phyloP scores from a whole-genome alignment of 352 stramenopile genomes.

The Aphanomyces cochlioides region DNA sequence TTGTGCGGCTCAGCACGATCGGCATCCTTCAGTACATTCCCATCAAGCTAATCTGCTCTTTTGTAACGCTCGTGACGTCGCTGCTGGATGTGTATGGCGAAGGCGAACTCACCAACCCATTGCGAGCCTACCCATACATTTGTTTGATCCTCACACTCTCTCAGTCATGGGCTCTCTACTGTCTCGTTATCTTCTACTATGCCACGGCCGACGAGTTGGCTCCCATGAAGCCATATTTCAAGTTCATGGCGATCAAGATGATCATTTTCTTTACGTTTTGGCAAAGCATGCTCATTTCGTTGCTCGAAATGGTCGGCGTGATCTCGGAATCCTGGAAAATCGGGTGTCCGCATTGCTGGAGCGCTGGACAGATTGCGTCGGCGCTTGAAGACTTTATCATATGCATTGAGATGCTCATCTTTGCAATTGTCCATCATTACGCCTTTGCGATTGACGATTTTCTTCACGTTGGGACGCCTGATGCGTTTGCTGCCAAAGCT shows the following conservation, averaged over 20 bases:
- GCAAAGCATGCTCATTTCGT: constrained; percentile 89
- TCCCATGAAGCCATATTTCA: constrained; percentile 87
- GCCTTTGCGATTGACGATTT: constrained; percentile 92
- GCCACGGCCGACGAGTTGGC: constrained; percentile 87
- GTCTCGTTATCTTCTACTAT: constrained; percentile 91
- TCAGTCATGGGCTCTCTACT: constrained; percentile 92
- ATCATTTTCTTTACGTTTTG: constrained; percentile 96
- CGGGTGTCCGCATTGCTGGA: constrained; percentile 72
- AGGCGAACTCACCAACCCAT: constrained; percentile 80
- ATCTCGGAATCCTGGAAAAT: constrained; percentile 85
- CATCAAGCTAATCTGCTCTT: constrained; percentile 82
- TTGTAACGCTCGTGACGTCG: constrained; percentile 83
- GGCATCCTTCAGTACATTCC: constrained; percentile 93
- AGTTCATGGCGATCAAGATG: constrained; percentile 92
- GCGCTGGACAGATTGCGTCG: constrained; percentile 81
- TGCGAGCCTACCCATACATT: constrained; percentile 84
- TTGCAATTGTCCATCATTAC: constrained; percentile 89
- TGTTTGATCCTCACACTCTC: constrained; percentile 86
- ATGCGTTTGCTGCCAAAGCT: constrained; percentile 74
- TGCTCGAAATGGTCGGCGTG: constrained; percentile 80
- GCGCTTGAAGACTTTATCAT: constrained; percentile 93
- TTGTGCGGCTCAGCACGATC: constrained; percentile 89
- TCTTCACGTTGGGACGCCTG: constrained; percentile 31
- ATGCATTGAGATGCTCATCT: constrained; percentile 93
- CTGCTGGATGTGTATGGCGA: constrained; percentile 86